Percentiles rank a stretch among this genome's conserved stretches.
phyloP scores from a whole-genome alignment of 2,329 filamentous ascomycete genomes.

The Herpomyces periplanetae region DNA sequence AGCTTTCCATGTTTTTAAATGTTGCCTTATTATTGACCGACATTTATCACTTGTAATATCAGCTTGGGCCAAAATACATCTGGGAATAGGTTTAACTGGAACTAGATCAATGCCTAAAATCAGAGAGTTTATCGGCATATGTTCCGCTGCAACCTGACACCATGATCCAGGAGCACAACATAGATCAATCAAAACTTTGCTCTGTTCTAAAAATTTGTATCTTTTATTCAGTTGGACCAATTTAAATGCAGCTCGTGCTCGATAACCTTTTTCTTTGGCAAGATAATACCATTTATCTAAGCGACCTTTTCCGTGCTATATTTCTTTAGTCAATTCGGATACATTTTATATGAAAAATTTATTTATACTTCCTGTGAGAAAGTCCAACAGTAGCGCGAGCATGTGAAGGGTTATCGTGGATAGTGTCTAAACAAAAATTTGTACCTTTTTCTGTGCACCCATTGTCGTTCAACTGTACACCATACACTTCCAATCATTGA shows the following conservation, averaged over 20 bases:
- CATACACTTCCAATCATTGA: too few species aligned
- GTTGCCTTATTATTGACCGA: conserved; percentile 46
- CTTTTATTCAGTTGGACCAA: conserved; percentile 95
- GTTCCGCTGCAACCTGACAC: conserved; percentile 83
- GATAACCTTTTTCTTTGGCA: conserved; percentile 89
- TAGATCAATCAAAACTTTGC: conserved; percentile 78
- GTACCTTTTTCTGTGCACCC: too few species aligned
- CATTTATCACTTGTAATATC: conserved; percentile 96
- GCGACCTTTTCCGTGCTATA: conserved; percentile 62
- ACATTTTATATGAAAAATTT: too few species aligned
- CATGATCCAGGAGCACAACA: conserved; percentile 87
- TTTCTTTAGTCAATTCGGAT: too few species aligned
- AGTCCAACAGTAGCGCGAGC: too few species aligned
- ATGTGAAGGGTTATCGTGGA: too few species aligned
- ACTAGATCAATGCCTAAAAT: conserved; percentile 79
- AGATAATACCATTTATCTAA: conserved; percentile 96
- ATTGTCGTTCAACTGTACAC: too few species aligned
- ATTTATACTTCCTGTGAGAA: too few species aligned
- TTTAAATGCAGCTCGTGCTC: conserved; percentile 86
- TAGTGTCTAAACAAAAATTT: too few species aligned
- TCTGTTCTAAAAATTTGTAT: conserved; percentile 88
- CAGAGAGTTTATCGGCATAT: conserved; percentile 57
- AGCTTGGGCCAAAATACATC: conserved; percentile 76
- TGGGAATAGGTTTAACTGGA: conserved; percentile 78
- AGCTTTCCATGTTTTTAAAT: conserved; percentile 82